These are phyloP conservation scores for Stenogyne calaminthoides DNA, from an alignment of 305 asterid genomes.

Conservation along the genomic window DNA sequence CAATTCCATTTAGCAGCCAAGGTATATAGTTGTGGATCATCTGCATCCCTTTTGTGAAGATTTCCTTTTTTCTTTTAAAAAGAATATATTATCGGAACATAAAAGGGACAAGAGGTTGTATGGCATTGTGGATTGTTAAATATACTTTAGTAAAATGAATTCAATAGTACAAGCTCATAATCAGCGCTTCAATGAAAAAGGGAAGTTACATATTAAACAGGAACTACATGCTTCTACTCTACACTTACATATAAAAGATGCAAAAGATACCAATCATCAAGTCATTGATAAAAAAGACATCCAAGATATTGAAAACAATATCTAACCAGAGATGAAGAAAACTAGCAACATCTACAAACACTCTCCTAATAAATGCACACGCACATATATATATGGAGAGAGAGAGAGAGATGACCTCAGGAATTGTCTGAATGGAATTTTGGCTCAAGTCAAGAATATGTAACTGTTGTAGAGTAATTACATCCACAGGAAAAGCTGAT, in stretches of 20 bases:
- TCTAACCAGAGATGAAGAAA: neutral
- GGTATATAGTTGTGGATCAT: neutral
- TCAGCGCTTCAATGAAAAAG: neutral
- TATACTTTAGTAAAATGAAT: neutral
- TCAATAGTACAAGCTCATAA: neutral
- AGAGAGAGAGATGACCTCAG: slow-evolving; percentile 51
- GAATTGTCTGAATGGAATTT: slow-evolving; percentile 72
- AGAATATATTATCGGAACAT: neutral
- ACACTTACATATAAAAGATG: slow-evolving; percentile 16
- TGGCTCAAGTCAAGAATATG: slow-evolving; percentile 89
- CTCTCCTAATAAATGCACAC: neutral
- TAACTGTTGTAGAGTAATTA: slow-evolving; percentile 56
- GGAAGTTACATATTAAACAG: neutral
- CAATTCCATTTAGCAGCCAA: neutral
- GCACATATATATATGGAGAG: neutral
- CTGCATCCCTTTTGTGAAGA: neutral
- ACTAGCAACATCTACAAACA: neutral
- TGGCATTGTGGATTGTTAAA: neutral
- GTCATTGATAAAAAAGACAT: neutral
- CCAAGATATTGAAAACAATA: neutral
- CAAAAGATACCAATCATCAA: slow-evolving; percentile 15
- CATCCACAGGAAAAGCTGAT: slow-evolving; percentile 65
- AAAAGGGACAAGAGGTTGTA: neutral
- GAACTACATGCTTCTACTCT: slow-evolving; percentile 17
- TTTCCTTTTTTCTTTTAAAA: neutral